Percentiles rank a stretch among this genome's conserved stretches.
Conservation (phyloP, 768 basidiomycete genomes). For the Tylopilus rubrobrunneus region DNA sequence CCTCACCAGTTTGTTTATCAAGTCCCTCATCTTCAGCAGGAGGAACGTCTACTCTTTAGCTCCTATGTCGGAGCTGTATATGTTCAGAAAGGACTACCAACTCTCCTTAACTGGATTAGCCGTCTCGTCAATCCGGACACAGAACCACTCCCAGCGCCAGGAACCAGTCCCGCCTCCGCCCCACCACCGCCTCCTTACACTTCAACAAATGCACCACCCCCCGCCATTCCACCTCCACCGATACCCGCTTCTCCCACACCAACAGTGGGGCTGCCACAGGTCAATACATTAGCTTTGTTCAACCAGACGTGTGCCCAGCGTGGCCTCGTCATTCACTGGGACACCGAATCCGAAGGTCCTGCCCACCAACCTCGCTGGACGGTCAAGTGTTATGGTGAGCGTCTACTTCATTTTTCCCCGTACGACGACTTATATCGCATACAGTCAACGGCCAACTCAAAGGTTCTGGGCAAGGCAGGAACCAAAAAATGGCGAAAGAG, state of each 20-base stretch:
- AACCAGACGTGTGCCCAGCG: constrained; percentile 53
- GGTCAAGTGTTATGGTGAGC: constrained; percentile 50
- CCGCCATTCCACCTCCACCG: constrained; percentile 21
- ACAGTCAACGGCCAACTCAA: constrained; percentile 49
- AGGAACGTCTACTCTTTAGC: constrained; percentile 51
- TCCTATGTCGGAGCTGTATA: constrained; percentile 67
- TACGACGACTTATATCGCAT: background rate
- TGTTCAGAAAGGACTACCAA: constrained; percentile 47
- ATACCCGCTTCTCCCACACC: constrained; percentile 13
- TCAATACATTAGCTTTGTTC: constrained; percentile 44
- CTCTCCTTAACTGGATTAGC: constrained; percentile 56
- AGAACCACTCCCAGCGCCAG: constrained; percentile 22
- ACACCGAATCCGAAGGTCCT: constrained; percentile 44
- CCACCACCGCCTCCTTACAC: constrained; percentile 25
- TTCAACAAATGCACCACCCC: constrained; percentile 14
- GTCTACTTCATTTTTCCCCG: background rate
- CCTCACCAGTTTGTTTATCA: background rate
- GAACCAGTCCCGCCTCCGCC: constrained; percentile 6
- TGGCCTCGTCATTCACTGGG: constrained; percentile 43
- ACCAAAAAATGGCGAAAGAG: constrained; percentile 65
- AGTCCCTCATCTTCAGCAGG: constrained; percentile 35
- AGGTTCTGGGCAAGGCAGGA: constrained; percentile 52
- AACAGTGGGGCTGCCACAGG: constrained; percentile 19
- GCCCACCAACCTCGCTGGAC: constrained; percentile 56
- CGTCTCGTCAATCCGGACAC: constrained; percentile 49